Percentiles rank a stretch among this genome's conserved stretches.
Evolutionary conservation across 129 eudicot genomes (phyloP).

Genomic region (Scalesia atractyloides): DNA sequence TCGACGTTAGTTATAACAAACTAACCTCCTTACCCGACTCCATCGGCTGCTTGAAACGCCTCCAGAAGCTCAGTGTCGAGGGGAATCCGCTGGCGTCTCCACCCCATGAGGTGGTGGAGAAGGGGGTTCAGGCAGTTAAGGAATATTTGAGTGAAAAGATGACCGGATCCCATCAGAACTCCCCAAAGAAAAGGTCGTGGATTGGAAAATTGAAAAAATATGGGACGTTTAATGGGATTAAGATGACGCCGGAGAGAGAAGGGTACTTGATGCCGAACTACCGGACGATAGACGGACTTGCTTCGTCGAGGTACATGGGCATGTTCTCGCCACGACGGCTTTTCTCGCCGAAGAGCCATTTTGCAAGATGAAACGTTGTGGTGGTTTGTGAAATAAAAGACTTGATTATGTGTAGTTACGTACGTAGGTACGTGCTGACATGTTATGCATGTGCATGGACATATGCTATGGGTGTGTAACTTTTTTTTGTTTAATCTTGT

Average conservation of each 20-base stretch:
- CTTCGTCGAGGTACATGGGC: slow-evolving; percentile 70
- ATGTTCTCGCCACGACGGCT: slow-evolving; percentile 77
- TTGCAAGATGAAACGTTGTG: slow-evolving; percentile 37
- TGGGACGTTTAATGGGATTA: slow-evolving; percentile 58
- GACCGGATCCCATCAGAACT: slow-evolving; percentile 43
- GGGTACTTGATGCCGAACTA: slow-evolving; percentile 45
- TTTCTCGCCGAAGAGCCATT: slow-evolving; percentile 62
- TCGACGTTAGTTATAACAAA: slow-evolving; percentile 86
- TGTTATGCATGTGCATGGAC: slow-evolving; percentile 10
- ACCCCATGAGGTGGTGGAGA: slow-evolving; percentile 67
- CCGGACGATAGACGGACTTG: slow-evolving; percentile 53
- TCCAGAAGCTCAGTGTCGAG: slow-evolving; percentile 73
- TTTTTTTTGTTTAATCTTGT: background rate
- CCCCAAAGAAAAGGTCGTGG: slow-evolving; percentile 66
- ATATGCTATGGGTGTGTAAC: background rate
- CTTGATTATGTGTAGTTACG: background rate
- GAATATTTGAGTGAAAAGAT: slow-evolving; percentile 68
- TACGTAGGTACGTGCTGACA: background rate
- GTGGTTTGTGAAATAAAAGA: slow-evolving; percentile 15
- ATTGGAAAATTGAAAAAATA: slow-evolving; percentile 66
- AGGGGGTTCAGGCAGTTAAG: slow-evolving; percentile 55
- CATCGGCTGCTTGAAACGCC: slow-evolving; percentile 63
- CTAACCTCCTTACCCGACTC: slow-evolving; percentile 68
- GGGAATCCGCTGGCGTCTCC: slow-evolving; percentile 85
- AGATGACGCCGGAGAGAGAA: slow-evolving; percentile 38